These are phyloP conservation scores for Hypoxylon lienhwacheense DNA, from an alignment of 495 filamentous ascomycete genomes.

Conservation along the genomic window DNA sequence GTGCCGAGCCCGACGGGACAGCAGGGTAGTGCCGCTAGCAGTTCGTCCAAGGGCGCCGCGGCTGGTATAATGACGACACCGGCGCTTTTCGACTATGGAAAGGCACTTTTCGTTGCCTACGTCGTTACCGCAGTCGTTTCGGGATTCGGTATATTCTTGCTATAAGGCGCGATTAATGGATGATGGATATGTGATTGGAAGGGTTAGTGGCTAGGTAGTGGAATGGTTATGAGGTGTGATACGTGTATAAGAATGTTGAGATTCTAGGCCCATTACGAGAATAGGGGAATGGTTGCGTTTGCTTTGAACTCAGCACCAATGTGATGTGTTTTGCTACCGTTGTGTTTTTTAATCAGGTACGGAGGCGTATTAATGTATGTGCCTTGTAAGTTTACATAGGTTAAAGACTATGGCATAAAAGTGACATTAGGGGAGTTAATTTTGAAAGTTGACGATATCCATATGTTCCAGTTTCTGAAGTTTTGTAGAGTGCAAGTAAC, in stretches of 20 bases:
- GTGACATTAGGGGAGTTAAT: no score
- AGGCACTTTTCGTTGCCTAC: conserved; percentile 63
- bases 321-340: conserved; percentile 4
- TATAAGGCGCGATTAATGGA: conserved; percentile 61
- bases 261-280: conserved; percentile 17
- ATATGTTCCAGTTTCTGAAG: no score
- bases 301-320: conserved; percentile 5
- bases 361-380: neutral
- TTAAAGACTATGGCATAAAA: no score
- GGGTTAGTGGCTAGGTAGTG: conserved; percentile 7
- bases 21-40: conserved; percentile 41
- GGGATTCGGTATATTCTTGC: conserved; percentile 68
- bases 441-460: no score
- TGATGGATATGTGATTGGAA: neutral
- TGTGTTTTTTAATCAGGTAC: neutral
- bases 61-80: conserved; percentile 48
- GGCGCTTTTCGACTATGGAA: conserved; percentile 58
- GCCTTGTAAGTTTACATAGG: neutral
- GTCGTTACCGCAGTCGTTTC: conserved; percentile 59
- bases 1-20: conserved; percentile 28
- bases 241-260: conserved; percentile 23
- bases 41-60: conserved; percentile 25
- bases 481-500: no score
- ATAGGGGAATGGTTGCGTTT: conserved; percentile 4
- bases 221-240: conserved; percentile 20